Conservation (phyloP, 164 flowering plant species). For the Paratinospora sagittata region DNA sequence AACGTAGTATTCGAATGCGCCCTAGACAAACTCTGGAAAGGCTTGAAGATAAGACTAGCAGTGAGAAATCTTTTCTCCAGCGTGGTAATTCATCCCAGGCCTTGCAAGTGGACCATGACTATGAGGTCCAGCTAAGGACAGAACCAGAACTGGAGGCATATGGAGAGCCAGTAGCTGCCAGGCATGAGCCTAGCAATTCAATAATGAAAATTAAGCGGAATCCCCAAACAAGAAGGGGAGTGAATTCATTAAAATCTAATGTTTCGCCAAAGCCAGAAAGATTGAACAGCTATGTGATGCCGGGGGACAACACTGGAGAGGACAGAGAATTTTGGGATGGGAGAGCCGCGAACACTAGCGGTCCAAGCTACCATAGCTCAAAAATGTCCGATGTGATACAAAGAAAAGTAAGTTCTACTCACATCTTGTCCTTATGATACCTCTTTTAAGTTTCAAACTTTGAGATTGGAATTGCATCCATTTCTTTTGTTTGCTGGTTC, state of each 20-base stretch:
- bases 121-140: slow-evolving; percentile 42
- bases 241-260: slow-evolving; percentile 46
- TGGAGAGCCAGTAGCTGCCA: slow-evolving; percentile 32
- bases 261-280: slow-evolving; percentile 49
- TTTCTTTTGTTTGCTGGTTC: not conserved
- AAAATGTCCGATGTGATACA: slow-evolving; percentile 74
- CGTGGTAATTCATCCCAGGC: slow-evolving; percentile 58
- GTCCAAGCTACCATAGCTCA: slow-evolving; percentile 31
- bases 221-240: slow-evolving; percentile 42
- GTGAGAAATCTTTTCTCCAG: slow-evolving; percentile 38
- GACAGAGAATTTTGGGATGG: slow-evolving; percentile 59
- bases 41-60: slow-evolving; percentile 51
- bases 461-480: not conserved
- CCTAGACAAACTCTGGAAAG: slow-evolving; percentile 61
- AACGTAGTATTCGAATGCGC: slow-evolving; percentile 78
- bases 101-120: slow-evolving; percentile 40
- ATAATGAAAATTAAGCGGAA: slow-evolving; percentile 42
- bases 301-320: slow-evolving; percentile 44
- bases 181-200: slow-evolving; percentile 47
- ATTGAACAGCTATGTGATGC: slow-evolving; percentile 32
- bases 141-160: slow-evolving; percentile 39
- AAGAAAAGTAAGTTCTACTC: slow-evolving; percentile 52
- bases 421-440: not conserved
- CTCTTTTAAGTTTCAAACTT: not conserved
- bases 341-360: slow-evolving; percentile 35